phyloP scores from a whole-genome alignment of 345 rosid species.

The Eucalyptus virginea region DNA sequence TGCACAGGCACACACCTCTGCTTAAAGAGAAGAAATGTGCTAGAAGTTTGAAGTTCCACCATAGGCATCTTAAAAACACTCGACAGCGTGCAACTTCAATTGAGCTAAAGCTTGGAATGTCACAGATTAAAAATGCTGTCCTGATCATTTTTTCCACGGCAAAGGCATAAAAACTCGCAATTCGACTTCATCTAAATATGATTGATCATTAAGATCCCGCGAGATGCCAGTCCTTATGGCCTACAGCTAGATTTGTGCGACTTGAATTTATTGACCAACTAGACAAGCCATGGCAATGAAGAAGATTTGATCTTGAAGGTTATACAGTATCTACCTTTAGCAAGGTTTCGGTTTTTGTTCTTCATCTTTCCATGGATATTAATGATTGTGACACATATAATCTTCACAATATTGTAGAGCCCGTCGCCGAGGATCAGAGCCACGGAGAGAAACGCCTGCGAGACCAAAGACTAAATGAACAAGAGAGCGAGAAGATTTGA shows the following conservation, averaged over 20 bases:
- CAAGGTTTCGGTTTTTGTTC: neutral
- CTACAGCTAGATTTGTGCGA: neutral
- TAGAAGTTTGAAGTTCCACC: neutral
- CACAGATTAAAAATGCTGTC: neutral
- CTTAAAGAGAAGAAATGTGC: neutral
- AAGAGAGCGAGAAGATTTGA: neutral
- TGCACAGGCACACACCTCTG: neutral
- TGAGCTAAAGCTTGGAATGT: neutral
- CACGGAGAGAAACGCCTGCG: conserved; percentile 64
- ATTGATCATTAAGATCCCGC: neutral
- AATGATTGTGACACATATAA: conserved; percentile 28
- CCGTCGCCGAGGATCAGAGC: conserved; percentile 92
- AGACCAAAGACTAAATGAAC: neutral
- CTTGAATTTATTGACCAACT: neutral
- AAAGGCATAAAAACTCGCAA: neutral
- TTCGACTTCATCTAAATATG: neutral
- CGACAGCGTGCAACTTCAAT: neutral
- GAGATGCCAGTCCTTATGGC: neutral
- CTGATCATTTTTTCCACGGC: neutral
- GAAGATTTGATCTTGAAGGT: neutral
- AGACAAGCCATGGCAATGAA: neutral
- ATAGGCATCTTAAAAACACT: neutral
- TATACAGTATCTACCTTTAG: neutral
- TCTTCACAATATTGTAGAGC: conserved; percentile 77
- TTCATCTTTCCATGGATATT: conserved; percentile 37